Percentiles rank a stretch among this genome's conserved stretches.
These are phyloP conservation scores for Colletotrichum chlorophyti DNA, from an alignment of 2,329 filamentous ascomycete species.

Conservation along the genomic window DNA sequence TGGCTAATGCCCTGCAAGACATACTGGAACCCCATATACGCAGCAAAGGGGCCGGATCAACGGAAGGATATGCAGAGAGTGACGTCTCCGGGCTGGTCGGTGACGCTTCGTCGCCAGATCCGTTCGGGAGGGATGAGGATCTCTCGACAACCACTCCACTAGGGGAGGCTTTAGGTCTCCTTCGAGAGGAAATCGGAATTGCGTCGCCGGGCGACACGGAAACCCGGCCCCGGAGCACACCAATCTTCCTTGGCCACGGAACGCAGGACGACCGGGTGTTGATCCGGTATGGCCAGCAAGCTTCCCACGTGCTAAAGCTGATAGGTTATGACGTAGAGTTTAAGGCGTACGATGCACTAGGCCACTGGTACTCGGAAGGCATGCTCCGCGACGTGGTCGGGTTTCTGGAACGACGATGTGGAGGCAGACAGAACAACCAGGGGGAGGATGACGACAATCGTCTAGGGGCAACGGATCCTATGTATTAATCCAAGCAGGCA, in stretches of 20 bases:
- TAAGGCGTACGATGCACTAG: conserved; percentile 47
- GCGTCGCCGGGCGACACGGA: background rate
- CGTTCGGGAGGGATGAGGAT: background rate
- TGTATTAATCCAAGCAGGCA: too few relatives aligned
- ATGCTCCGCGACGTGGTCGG: conserved; percentile 47
- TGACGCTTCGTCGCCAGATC: background rate
- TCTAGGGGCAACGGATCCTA: too few relatives aligned
- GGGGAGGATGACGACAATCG: too few relatives aligned
- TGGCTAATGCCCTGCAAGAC: conserved; percentile 39
- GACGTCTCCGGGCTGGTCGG: background rate
- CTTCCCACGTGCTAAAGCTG: conserved; percentile 39
- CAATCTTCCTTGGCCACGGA: conserved; percentile 55
- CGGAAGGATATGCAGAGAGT: background rate
- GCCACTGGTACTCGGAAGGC: conserved; percentile 51
- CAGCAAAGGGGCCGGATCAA: background rate
- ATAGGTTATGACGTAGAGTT: conserved; percentile 44
- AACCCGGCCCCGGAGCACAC: conserved; percentile 36
- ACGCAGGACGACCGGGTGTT: conserved; percentile 49
- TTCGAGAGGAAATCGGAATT: conserved; percentile 6
- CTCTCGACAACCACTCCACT: background rate
- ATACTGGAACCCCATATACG: background rate
- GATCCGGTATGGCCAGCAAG: conserved; percentile 40
- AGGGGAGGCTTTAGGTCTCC: background rate
- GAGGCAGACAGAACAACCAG: too few relatives aligned
- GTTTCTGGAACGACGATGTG: too few relatives aligned